These are phyloP conservation scores for Starmerella powellii DNA, from an alignment of 805 yeast species.

Conservation along the genomic window DNA sequence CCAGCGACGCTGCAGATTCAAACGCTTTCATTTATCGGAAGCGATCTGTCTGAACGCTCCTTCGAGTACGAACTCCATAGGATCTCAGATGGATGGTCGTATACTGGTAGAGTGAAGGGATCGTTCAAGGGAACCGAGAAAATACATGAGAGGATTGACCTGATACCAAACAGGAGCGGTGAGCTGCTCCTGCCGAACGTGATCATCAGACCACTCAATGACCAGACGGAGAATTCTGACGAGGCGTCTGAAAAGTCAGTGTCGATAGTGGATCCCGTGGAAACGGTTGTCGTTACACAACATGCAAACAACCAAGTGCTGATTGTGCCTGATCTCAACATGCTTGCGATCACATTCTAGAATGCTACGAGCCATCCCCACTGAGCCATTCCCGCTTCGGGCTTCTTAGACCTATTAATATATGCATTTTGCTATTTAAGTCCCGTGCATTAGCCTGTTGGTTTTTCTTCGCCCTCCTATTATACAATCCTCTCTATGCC, in stretches of 20 bases:
- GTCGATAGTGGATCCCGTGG: not conserved
- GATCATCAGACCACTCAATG: conserved; percentile 27
- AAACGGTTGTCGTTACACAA: conserved; percentile 38
- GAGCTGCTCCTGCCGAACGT: conserved; percentile 55
- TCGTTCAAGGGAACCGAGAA: conserved; percentile 32
- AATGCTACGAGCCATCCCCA: not conserved
- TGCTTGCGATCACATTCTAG: conserved; percentile 49
- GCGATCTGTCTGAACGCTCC: conserved; percentile 17
- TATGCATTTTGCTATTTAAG: too few relatives aligned
- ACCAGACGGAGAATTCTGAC: conserved; percentile 32
- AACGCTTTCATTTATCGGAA: conserved; percentile 7
- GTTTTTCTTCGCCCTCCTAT: not conserved
- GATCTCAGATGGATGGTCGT: conserved; percentile 61
- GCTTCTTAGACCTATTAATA: too few relatives aligned
- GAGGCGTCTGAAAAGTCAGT: not conserved
- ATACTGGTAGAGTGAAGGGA: conserved; percentile 57
- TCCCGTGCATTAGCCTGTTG: not conserved
- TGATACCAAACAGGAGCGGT: conserved; percentile 71
- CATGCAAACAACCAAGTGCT: conserved; percentile 59
- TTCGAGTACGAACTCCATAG: conserved; percentile 40
- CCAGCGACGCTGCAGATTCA: conserved; percentile 34
- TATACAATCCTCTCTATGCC: not conserved
- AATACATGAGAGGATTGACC: conserved; percentile 32
- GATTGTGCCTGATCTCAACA: conserved; percentile 58
- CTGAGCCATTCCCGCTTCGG: not conserved